Conservation (phyloP, 305 asterid genomes). For the Striga hermonthica region DNA sequence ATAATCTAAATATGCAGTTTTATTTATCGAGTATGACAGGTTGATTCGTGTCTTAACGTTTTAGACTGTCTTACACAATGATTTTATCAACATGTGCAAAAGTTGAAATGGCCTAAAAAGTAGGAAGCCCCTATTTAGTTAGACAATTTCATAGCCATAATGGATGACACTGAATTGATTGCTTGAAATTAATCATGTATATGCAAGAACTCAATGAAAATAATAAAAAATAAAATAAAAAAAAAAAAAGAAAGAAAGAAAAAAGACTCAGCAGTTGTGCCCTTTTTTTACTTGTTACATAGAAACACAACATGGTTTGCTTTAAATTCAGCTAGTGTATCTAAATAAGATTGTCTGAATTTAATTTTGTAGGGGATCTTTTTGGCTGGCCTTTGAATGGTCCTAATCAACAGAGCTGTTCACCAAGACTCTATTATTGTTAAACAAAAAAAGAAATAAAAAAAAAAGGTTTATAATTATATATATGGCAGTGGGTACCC, state of each 20-base stretch:
- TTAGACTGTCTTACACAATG: too few relatives aligned
- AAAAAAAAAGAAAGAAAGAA: too few relatives aligned
- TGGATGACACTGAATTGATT: neutral
- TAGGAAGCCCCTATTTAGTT: neutral
- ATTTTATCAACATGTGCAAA: too few relatives aligned
- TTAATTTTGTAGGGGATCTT: conserved; percentile 33
- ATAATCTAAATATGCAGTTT: too few relatives aligned
- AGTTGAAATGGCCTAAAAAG: too few relatives aligned
- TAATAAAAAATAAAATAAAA: too few relatives aligned
- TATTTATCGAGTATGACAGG: too few relatives aligned
- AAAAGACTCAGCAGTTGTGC: neutral
- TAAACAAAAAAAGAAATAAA: too few relatives aligned
- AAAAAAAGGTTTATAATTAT: too few relatives aligned
- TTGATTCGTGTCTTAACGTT: too few relatives aligned
- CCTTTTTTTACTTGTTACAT: neutral
- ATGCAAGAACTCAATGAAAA: neutral
- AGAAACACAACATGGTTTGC: conserved; percentile 1
- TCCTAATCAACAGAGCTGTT: conserved; percentile 51
- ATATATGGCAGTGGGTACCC: too few relatives aligned
- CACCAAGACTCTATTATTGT: conserved; percentile 48
- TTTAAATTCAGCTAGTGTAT: conserved; percentile 24
- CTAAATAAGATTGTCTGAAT: conserved; percentile 30
- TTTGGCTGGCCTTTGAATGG: conserved; percentile 40
- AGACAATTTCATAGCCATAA: neutral
- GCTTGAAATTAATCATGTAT: neutral